Base-by-base conservation (phyloP, 345 rosid genomes). In the Brassica nigra region DNA sequence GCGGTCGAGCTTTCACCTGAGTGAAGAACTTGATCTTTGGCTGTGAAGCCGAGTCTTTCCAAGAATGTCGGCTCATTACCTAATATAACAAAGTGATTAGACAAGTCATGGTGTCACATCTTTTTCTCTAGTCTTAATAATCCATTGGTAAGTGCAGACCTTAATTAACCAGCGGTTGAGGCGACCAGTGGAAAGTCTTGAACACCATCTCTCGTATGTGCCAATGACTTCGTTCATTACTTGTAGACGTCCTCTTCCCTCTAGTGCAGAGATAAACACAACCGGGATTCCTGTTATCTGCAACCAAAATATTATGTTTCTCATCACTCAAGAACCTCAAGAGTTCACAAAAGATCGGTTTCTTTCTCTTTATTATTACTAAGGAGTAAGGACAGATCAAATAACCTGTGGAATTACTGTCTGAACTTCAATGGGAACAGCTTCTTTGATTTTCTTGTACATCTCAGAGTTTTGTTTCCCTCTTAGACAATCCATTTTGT, bases 1-100 rank as follows among this genome's bases (percentile, higher is more conserved):
- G 98, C 10, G 99, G 99, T 34, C 99, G 85, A 27, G 98, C 99
- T 90, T 95, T 95, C 84, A 95, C 99, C 74, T 95, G 99, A 29
- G 99, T 91, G 83, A 95, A 89, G 78, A 93, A 95, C 83, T 95
- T 95, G 67, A 95, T 88, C 89, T 90, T 95, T 20, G 97, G 94
- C 72, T 91, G 92, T 4, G 96, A 86, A 27, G 97, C 90, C 47
- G 86, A 88, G 76, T 90, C 98, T 87, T 86, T 95, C 99, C 99
- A 95, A 1, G 99, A 95, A 81, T 93, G 99, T 70, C 98, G 83
- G 83, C 99, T 91, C 96, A 89, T 87, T 20, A 95, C 92, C 98
- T 94, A 83, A 33, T 1, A 10, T 2, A 75, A 31, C 29, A 63
- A 39, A 39, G 31, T 30, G 73, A 71, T 62, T 52, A 74, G 11